Base-by-base conservation (phyloP, 2,329 filamentous ascomycete species). In the Penicillium thymicola region DNA sequence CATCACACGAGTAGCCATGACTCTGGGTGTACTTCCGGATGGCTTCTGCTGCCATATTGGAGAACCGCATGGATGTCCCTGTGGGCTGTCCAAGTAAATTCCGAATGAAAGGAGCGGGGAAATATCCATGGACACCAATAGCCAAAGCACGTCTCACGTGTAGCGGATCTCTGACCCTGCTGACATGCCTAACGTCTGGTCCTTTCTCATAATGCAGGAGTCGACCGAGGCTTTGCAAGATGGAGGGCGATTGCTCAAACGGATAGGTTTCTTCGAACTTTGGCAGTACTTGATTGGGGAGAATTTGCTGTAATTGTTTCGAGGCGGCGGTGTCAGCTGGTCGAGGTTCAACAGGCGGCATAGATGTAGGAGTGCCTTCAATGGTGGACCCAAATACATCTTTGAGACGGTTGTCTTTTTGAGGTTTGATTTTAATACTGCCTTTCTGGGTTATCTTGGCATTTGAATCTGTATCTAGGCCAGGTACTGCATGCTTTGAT, bases 61-160 rank as follows among this genome's bases (percentile, higher is more conserved):
- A 91, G 70, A 99, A 99, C 40, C 92, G 88, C 55, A 97, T 86
- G 0, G 93, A 97, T 0, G 94, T 99, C 6, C 94, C 94, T 0
- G 92, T 99, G 0, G 94, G 94, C 66, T 96, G 93, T 0, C 94
- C 94, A 16, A 97, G 87, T 64, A 99, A 89, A 21, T 88, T 89
- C n/a, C 94, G 88, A 36, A 99, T 81, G 41, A 95, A 84, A 0
- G 89, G 85, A 0, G 91, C 91, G 1, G 94, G 94, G 63, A 97
- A 97, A 58, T 96, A 89, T 0, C 94, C 94, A 72, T 99, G 94
- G 1, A 99, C 86, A 38, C 94, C 94, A 63, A 99, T 96, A 1
- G 92, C 92, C 5, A 99, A 81, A 13, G 94, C 94, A 63, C 89
- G 94, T 68, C 85, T 90, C 45, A 97, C 85, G 62, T 83, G 88